Evolutionary conservation across 768 basidiomycete species (phyloP), one percentile per base, ranked within the genome.

Genomic region (Lyophyllum decastes): DNA sequence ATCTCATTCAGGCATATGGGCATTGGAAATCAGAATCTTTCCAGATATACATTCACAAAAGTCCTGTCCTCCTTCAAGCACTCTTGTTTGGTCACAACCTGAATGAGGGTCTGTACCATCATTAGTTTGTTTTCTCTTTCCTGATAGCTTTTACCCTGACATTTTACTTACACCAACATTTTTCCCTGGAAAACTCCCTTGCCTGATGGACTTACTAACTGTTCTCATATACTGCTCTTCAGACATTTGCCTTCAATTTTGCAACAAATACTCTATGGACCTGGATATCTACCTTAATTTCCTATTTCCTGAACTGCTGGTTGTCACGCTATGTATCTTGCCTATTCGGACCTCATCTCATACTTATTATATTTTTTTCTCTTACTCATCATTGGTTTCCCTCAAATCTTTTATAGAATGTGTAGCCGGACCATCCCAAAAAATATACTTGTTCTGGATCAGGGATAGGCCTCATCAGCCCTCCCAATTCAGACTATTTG

Each of bases 11-110:
- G 30, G 69, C 65, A 0, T 46, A 62, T 0, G 76, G 76, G 0
- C 62, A 72, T 0, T 78, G 77, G 77, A 58, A 68, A 1, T 76
- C 73, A 0, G 49, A 61, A 2, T 46, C 69, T 0, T 72, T 66
- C 53, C 43, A 60, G 25, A 59, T 62, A 2, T 72, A 72, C 54
- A 68, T 72, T 26, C 27, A 67, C 4, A 69, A 70, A 43, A 61
- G 68, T 45, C 69, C 65, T 0, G 45, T 64, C 16, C 49, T 65
- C n/a, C 44, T 65, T 30, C 47, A 49, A n/a, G 47, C 26, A 3
- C 17, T 48, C 2, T 17, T 48, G 2, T 48, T 48, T 25, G 48
- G 10, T 38, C 35, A 7, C 4, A 11, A 33, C 30, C 30, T 5
- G 6, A 11, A 33, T 11, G 30, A 33, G 30, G 11, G 11, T 11